A percentile compares a stretch with the other conserved stretches of the same genome.
Conservation (phyloP, 2,329 filamentous ascomycete genomes). For the Xylariales sp. region DNA sequence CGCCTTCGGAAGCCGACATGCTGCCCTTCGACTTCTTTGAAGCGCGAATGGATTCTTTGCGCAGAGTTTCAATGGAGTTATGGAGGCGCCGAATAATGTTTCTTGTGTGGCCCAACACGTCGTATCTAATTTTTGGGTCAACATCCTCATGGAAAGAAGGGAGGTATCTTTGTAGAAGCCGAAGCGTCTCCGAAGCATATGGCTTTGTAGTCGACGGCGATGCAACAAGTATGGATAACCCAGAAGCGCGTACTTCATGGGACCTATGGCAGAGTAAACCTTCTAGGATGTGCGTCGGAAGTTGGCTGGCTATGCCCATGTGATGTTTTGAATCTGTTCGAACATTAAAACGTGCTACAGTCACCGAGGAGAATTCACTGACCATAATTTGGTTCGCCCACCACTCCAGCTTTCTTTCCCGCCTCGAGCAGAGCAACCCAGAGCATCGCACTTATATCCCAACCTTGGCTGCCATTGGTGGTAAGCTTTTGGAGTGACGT, state of each 20-base stretch:
- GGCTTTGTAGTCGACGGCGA: constrained; percentile 80
- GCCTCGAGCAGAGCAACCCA: constrained; percentile 76
- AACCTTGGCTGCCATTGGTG: constrained; percentile 57
- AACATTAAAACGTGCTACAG: constrained; percentile 28
- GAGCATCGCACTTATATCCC: constrained; percentile 67
- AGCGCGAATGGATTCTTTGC: constrained; percentile 49
- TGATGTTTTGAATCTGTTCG: constrained; percentile 41
- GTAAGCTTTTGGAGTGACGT: constrained; percentile 62
- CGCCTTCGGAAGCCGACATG: neutral
- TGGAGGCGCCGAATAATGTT: constrained; percentile 81
- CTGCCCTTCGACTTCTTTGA: constrained; percentile 50
- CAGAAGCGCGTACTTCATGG: constrained; percentile 78
- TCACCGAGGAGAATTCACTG: constrained; percentile 35
- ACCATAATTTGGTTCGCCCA: constrained; percentile 71
- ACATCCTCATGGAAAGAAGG: constrained; percentile 82
- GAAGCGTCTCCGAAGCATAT: constrained; percentile 71
- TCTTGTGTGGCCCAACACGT: constrained; percentile 79
- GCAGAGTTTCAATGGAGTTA: constrained; percentile 70
- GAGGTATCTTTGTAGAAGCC: constrained; percentile 73
- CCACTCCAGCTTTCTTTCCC: constrained; percentile 75
- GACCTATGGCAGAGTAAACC: constrained; percentile 66
- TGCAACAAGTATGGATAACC: constrained; percentile 81
- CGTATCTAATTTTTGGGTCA: constrained; percentile 86
- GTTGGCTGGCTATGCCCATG: constrained; percentile 46
- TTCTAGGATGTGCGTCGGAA: constrained; percentile 61